Conservation (phyloP, 306 rosid genomes). For the Quercus suber region DNA sequence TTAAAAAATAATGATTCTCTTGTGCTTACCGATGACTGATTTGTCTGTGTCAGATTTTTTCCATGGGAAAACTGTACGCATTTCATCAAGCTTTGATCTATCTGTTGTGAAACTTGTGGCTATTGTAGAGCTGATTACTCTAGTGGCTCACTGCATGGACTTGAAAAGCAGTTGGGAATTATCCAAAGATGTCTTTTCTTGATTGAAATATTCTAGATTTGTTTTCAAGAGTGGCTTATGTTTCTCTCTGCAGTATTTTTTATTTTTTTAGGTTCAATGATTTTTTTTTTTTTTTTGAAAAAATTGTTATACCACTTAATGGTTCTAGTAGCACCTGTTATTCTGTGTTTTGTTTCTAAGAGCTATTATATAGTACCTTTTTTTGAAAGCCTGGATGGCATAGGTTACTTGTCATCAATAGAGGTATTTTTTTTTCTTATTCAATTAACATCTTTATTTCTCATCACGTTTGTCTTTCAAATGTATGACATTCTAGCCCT, state of each 20-base stretch:
- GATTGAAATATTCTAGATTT: not conserved
- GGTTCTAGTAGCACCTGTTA: not conserved
- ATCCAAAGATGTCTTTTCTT: not conserved
- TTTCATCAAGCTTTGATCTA: not conserved
- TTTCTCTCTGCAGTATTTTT: not conserved
- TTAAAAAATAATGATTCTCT: not conserved
- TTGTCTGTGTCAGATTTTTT: slow-evolving; percentile 1
- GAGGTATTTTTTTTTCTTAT: not conserved
- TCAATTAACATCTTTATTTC: not conserved
- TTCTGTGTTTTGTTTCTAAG: not conserved
- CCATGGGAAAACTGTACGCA: not conserved
- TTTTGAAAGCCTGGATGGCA: not conserved
- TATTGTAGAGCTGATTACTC: not conserved
- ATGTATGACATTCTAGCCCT: not conserved
- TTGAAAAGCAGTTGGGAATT: not conserved
- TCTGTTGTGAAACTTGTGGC: not conserved
- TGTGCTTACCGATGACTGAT: not conserved
- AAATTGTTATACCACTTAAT: not conserved
- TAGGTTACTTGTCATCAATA: not conserved
- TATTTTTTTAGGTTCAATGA: not conserved
- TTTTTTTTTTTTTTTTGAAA: no score
- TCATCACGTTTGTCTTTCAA: not conserved
- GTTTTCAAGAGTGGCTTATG: not conserved
- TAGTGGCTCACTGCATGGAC: not conserved
- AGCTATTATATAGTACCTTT: not conserved